phyloP scores from a whole-genome alignment of 352 stramenopile genomes.

The Phytopythium delawarense region DNA sequence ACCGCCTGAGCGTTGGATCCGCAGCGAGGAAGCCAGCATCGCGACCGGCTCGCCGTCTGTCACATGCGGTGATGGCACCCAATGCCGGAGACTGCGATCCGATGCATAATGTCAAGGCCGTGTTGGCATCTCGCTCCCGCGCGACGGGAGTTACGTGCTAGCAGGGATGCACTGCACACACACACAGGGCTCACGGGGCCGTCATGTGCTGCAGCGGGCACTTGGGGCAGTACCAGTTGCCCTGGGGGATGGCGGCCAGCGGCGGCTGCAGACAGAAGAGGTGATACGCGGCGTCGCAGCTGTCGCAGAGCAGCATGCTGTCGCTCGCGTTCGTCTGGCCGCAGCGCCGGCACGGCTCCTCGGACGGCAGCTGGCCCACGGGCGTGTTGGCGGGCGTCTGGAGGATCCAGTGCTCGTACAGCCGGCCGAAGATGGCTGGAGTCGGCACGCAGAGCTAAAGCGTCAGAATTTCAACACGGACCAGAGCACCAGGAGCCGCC shows the following conservation, averaged over 20 bases:
- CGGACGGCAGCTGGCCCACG: constrained; percentile 43
- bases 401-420: constrained; percentile 77
- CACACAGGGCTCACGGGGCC: constrained; percentile 10
- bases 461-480: constrained; percentile 6
- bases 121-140: background rate
- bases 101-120: background rate
- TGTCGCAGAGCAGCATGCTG: constrained; percentile 81
- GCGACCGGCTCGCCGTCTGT: background rate
- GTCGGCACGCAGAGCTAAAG: constrained; percentile 7
- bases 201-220: constrained; percentile 53
- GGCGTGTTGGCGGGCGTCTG: constrained; percentile 47
- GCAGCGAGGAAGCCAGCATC: background rate
- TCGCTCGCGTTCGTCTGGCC: constrained; percentile 57
- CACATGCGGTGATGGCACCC: too few relatives aligned
- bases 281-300: constrained; percentile 81
- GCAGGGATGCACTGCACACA: background rate
- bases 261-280: constrained; percentile 73
- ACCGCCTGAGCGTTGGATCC: background rate
- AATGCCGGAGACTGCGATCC: too few relatives aligned
- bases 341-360: constrained; percentile 72
- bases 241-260: constrained; percentile 50
- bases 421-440: constrained; percentile 69
- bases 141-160: too few relatives aligned
- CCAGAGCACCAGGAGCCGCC: background rate
- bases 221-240: constrained; percentile 78